A percentile compares a stretch with the other conserved stretches of the same genome.
Conservation (phyloP, 2,329 filamentous ascomycete genomes). For the Monilinia fructigena region DNA sequence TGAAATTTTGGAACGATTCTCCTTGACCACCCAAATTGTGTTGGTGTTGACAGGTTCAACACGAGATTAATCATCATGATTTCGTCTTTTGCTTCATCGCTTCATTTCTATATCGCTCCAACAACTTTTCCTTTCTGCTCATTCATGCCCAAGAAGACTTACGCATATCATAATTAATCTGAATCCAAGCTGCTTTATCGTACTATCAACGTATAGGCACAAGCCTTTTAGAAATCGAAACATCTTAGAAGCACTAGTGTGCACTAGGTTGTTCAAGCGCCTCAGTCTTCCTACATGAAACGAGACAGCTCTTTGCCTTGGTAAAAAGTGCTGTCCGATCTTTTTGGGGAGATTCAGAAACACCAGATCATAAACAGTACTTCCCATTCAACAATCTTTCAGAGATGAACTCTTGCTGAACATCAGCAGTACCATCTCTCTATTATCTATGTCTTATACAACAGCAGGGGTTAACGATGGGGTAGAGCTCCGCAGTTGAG, state of each 20-base stretch:
- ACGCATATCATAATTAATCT: neutral
- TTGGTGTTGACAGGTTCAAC: neutral
- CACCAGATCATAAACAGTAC: conserved; percentile 20
- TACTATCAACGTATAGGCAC: neutral
- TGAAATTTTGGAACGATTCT: neutral
- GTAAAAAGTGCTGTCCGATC: conserved; percentile 8
- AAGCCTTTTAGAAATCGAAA: conserved; percentile 17
- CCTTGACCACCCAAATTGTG: neutral
- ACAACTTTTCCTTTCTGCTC: neutral
- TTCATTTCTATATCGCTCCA: neutral
- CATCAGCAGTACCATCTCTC: conserved; percentile 9
- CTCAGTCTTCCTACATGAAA: conserved; percentile 7
- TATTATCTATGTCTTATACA: conserved; percentile 15
- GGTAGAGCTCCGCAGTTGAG: neutral
- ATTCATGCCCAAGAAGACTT: neutral
- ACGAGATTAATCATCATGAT: neutral
- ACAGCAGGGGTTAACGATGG: neutral
- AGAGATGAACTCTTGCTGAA: conserved; percentile 7
- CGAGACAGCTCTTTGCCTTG: conserved; percentile 11
- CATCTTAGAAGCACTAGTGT: conserved; percentile 5
- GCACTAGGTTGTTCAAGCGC: conserved; percentile 12
- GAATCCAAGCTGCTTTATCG: neutral
- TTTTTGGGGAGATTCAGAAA: conserved; percentile 2
- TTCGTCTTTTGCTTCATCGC: neutral
- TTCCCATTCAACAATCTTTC: conserved; percentile 17